Evolutionary conservation across 768 basidiomycete species (phyloP), one percentile per base, ranked within the genome.

Genomic region (Antrodiella citrinella): DNA sequence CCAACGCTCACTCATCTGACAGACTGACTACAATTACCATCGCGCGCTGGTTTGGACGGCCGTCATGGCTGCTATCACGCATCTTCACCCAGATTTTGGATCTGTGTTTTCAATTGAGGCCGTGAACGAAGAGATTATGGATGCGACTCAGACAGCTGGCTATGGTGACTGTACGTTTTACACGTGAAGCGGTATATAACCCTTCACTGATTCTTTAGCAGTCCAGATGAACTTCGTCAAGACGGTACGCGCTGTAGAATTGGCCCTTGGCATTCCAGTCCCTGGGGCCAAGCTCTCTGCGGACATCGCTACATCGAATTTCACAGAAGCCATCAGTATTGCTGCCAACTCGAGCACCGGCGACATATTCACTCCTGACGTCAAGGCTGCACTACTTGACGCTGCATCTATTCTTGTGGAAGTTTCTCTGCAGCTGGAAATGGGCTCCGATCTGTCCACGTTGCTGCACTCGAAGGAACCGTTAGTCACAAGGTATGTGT

Each of bases 31-130:
- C 47, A 91, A 91, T 62, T 91, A 86, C 54, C 76, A 80, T 51
- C 82, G 88, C 4, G 88, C 88, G 5, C 68, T 91, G 43, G 67
- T 82, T n/a, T 91, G 88, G 88, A 80, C 86, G 0, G 81, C 80
- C 11, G 83, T 90, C 18, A 89, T 90, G 82, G 83, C 88, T 0
- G 65, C 75, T 9, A 67, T 91, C 3, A 68, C 84, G 1, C 88
- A 91, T 56, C 65, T 84, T 26, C 82, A 89, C 59, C 73, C 86
- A 4, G 67, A 69, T 38, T 91, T 91, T 58, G 66, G 57, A 15
- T 77, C 70, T 25, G 86, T 84, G 15, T 81, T 83, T 40, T 70
- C 83, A 1, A 82, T 91, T 24, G 76, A 91, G 56, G 88, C 88
- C 1, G 71, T 84, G 22, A 91, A 91, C 54, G 88, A 91, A 51